Base-by-base conservation (phyloP, 331 rosid species). In the Quercus phellos region DNA sequence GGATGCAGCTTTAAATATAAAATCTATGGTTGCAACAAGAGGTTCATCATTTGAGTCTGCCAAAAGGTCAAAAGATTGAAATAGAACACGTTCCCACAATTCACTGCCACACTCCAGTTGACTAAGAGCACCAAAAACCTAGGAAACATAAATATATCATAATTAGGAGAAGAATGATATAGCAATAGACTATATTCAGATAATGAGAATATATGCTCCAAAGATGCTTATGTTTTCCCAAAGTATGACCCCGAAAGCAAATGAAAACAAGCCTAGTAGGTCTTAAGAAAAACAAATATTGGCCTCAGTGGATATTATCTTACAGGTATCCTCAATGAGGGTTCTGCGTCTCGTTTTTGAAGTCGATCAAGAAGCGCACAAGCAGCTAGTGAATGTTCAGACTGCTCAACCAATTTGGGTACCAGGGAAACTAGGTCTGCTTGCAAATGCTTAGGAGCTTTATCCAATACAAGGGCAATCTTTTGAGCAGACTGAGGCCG, bases 381-480 rank as follows among this genome's bases (percentile, higher is more conserved):
- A 76, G 99, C 99, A 80, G 98, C 99, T 70, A 90, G 84, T 27
- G 99, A 92, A 83, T 95, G 99, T 81, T 95, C 99, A 10, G 98
- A 90, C 75, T 90, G 93, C 86, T 95, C 99, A 73, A 95, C 99
- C 89, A 95, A 85, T 86, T 93, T 95, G 71, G 98, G 99, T 18
- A 91, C 98, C 68, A 95, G 74, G 80, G 97, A 85, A 84, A 93
- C 95, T 32, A 95, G 88, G 75, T 95, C 99, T 29, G 93, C 85
- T 81, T 93, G 98, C 90, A 93, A 79, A 88, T 93, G 94, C 90
- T 89, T 91, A 55, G 99, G 99, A 74, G 99, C 98, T 83, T 90
- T 93, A 85, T 95, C 98, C 86, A 95, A 84, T 51, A 95, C 99
- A 79, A 95, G 96, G 70, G 93, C 34, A 60, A 95, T 95, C 87